These are phyloP conservation scores for Trypanosoma boissoni DNA, from an alignment of 208 protist genomes.

Conservation along the genomic window DNA sequence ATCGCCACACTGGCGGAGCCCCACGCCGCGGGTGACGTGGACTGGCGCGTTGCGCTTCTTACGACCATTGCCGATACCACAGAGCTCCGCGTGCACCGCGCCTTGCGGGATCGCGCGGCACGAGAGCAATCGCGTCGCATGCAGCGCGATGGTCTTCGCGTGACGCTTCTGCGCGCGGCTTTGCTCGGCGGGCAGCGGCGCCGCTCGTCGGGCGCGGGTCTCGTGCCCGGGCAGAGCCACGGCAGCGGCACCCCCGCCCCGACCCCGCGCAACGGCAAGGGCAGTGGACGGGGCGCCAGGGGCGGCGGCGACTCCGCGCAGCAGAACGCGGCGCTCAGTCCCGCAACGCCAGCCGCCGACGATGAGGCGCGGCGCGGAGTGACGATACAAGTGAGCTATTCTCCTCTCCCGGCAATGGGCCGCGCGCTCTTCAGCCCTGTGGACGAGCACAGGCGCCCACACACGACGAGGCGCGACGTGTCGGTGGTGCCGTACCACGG, in stretches of 20 bases:
- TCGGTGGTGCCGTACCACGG: too few relatives aligned
- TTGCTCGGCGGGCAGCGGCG: not conserved
- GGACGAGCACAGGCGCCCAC: too few relatives aligned
- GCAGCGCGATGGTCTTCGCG: slow-evolving; percentile 25
- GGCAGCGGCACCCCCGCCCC: too few relatives aligned
- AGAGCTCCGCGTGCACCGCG: slow-evolving; percentile 18
- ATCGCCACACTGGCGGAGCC: too few relatives aligned
- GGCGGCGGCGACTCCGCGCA: not conserved
- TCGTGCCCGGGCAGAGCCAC: not conserved
- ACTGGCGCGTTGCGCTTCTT: not conserved
- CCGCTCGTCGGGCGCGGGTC: not conserved
- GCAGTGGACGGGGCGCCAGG: too few relatives aligned
- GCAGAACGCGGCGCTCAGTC: not conserved
- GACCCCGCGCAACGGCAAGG: too few relatives aligned
- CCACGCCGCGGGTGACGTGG: too few relatives aligned
- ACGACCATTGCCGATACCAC: slow-evolving; percentile 12
- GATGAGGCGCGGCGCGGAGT: not conserved
- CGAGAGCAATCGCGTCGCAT: slow-evolving; percentile 5
- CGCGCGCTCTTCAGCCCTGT: not conserved
- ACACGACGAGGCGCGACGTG: too few relatives aligned
- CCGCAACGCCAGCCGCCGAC: not conserved
- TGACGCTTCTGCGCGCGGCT: slow-evolving; percentile 17
- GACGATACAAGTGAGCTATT: not conserved
- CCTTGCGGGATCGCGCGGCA: not conserved
- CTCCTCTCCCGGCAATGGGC: not conserved